phyloP scores from a whole-genome alignment of 768 basidiomycete species.

The Boletus subcaerulescens region DNA sequence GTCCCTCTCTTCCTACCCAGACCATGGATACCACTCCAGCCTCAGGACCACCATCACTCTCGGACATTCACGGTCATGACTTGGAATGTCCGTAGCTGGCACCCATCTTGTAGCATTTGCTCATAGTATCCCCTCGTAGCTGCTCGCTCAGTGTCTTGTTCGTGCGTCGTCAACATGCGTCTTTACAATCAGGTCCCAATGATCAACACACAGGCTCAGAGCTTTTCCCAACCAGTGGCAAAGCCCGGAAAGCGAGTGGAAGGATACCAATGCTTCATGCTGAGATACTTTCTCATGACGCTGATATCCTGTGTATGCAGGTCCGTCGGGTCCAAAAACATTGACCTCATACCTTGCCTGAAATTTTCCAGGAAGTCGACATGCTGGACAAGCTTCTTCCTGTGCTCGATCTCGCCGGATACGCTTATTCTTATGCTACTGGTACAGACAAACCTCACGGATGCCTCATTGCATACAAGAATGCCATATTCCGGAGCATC shows the following conservation, averaged over 20 bases:
- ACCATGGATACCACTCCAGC: conserved; percentile 36
- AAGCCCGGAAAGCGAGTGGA: conserved; percentile 73
- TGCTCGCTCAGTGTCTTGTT: conserved; percentile 76
- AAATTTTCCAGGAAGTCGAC: conserved; percentile 74
- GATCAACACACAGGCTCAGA: conserved; percentile 56
- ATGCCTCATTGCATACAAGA: conserved; percentile 75
- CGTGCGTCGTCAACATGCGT: conserved; percentile 47
- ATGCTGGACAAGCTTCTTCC: conserved; percentile 71
- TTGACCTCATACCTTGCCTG: background rate
- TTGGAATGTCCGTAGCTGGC: conserved; percentile 69
- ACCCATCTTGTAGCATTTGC: background rate
- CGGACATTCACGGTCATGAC: conserved; percentile 56
- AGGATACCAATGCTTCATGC: conserved; percentile 72
- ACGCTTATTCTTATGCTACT: conserved; percentile 59
- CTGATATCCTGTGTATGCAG: conserved; percentile 87
- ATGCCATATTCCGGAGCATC: conserved; percentile 44
- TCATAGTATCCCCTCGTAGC: conserved; percentile 36
- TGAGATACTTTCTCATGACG: conserved; percentile 70
- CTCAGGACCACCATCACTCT: background rate
- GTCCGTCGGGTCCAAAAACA: conserved; percentile 36
- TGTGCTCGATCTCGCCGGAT: conserved; percentile 59
- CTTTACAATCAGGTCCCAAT: background rate
- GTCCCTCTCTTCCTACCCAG: conserved; percentile 17
- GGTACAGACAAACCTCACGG: conserved; percentile 83
- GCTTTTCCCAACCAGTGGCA: conserved; percentile 74